Evolutionary conservation across 768 basidiomycete genomes (phyloP), one percentile per base, ranked within the genome.

Genomic region (Rubroboletus pulcherrimus): DNA sequence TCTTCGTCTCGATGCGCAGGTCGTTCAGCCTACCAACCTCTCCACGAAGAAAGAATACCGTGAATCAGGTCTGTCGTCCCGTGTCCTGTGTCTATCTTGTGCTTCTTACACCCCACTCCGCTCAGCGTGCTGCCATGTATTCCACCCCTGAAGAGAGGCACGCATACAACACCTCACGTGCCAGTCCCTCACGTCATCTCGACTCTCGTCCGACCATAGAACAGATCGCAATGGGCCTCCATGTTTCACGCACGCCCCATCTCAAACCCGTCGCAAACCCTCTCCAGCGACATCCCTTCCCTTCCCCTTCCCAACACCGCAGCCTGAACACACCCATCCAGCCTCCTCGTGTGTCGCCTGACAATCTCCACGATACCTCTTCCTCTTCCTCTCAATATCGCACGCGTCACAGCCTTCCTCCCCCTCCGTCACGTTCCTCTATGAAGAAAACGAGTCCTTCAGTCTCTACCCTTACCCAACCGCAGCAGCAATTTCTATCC

Each of bases 201-300:
- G 75, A 78, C 57, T 68, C 78, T 30, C 82, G 80, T 15, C 87
- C 87, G 1, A 85, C 83, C 45, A 78, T 88, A 39, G 83, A 86
- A 63, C 87, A 90, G 71, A 90, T 90, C 57, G 84, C 86, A 14
- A 89, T 90, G 87, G 88, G 88, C 19, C 77, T 90, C 24, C 88
- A 90, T 68, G 73, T 86, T 31, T 89, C 88, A 7, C 82, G 85
- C 37, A 90, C 88, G 1, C 88, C 88, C 4, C 87, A 89, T 66
- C 71, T 89, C 30, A 79, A 83, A 41, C 76, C 79, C 9, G 66
- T 60, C 31, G 34, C 54, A 9, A 60, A 51, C 41, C 49, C 66
- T 14, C 62, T 54, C 40, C 69, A 59, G 11, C 60, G 64, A 29
- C 54, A 66, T 44, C 49, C 62, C 12, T 26, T 63, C 4, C 49